Percentiles rank a stretch among this genome's conserved stretches.
phyloP scores from a whole-genome alignment of 2,329 filamentous ascomycete species.

The Amphichorda felina region DNA sequence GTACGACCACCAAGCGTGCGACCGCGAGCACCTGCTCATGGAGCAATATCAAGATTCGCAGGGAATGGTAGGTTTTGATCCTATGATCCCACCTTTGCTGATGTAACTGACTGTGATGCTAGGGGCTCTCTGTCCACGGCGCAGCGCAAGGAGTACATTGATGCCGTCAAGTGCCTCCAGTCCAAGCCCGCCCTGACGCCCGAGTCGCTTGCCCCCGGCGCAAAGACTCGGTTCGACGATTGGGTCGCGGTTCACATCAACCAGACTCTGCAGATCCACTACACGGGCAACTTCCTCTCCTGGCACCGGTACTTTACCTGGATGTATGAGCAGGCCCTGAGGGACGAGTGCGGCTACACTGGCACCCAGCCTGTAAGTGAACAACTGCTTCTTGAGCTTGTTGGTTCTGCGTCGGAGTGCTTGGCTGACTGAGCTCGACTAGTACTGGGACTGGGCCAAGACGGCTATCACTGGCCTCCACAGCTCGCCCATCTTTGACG shows the following conservation, averaged over 20 bases:
- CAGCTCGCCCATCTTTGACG: constrained; percentile 34
- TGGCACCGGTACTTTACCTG: constrained; percentile 21
- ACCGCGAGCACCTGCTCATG: constrained; percentile 12
- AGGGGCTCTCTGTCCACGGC: constrained; percentile 12
- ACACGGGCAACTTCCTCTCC: constrained; percentile 16
- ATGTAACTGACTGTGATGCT: not conserved
- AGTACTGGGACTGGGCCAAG: constrained; percentile 35
- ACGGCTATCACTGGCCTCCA: constrained; percentile 20
- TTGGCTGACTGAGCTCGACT: too few relatives aligned
- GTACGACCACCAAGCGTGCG: too few relatives aligned
- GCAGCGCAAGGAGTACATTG: constrained; percentile 24
- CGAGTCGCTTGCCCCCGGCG: constrained; percentile 23
- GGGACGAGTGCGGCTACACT: constrained; percentile 20
- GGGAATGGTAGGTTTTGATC: constrained; percentile 15
- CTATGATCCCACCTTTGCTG: too few relatives aligned
- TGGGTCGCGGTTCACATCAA: constrained; percentile 37
- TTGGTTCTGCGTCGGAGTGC: not conserved
- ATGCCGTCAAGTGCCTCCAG: constrained; percentile 31
- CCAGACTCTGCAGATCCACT: constrained; percentile 30
- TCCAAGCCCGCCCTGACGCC: constrained; percentile 21
- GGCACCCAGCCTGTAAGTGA: constrained; percentile 29
- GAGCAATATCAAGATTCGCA: constrained; percentile 16
- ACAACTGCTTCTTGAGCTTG: too few relatives aligned
- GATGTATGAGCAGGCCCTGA: constrained; percentile 17
- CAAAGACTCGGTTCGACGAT: constrained; percentile 34